Conservation (phyloP, 768 basidiomycete species). For the Gymnopilus junonius region DNA sequence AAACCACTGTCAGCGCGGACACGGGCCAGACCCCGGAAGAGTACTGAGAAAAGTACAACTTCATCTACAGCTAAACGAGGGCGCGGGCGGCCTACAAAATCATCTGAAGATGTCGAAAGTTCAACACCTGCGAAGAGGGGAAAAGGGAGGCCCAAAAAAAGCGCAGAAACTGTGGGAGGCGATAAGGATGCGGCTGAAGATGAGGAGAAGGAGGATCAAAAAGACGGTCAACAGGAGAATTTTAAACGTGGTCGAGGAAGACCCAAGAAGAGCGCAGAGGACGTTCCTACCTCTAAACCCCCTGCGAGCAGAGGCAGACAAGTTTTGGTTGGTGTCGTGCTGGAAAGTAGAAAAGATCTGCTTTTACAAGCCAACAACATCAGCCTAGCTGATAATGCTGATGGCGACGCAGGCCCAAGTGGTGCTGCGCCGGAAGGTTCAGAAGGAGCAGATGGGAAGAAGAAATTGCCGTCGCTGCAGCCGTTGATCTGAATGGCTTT, state of each 20-base stretch:
- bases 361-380: neutral
- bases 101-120: neutral
- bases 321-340: conserved; percentile 21
- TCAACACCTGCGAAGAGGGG: neutral
- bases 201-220: neutral
- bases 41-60: neutral
- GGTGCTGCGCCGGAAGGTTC: neutral
- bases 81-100: conserved; percentile 12
- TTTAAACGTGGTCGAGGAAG: conserved; percentile 19
- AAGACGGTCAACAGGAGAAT: neutral
- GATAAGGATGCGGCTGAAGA: neutral
- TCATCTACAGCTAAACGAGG: conserved; percentile 4
- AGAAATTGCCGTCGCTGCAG: conserved; percentile 18
- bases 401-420: neutral
- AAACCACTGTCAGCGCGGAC: neutral
- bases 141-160: conserved; percentile 4
- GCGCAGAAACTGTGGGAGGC: neutral
- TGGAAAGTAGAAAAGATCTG: conserved; percentile 13
- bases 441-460: conserved; percentile 10
- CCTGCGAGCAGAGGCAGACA: conserved; percentile 19
- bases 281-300: neutral
- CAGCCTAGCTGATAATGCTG: neutral
- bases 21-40: conserved; percentile 3
- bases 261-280: conserved; percentile 16
- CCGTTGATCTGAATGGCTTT: conserved; percentile 7